Base-by-base conservation (phyloP, 208 protist genomes). In the Zelonia costaricensis region DNA sequence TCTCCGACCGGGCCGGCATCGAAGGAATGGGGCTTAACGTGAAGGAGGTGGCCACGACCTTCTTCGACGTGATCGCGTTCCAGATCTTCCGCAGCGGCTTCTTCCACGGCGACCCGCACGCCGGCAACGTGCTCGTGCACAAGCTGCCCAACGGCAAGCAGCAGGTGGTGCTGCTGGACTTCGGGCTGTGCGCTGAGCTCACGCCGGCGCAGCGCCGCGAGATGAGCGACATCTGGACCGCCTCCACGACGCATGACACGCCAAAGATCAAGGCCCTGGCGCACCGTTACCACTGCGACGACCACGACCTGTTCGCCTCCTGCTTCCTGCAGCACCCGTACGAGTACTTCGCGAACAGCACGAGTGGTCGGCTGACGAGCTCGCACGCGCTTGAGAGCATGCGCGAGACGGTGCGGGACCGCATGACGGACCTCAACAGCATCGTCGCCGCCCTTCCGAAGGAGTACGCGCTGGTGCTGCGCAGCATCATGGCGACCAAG, bases 41-140 rank as follows among this genome's bases (percentile, higher is more conserved):
- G 23, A 31, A 44, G 38, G 57, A 87, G 39, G 90, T 94, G 0
- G 80, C 88, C 0, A 67, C 80, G 13, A 64, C 68, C 31, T 84
- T 98, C 25, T 87, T 91, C 31, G 91, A 97, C 12, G 84, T 87
- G 6, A 93, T 98, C 20, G 72, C 89, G n/a, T 92, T 97, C 57
- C 86, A 97, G 58, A 94, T 98, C 15, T 99, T 98, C 68, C 47
- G 81, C 10, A 82, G 86, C 18, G 97, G 96, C 31, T 98, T 97
- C 75, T 83, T 98, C 20, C 97, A 99, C 68, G 92, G 78, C 27
- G 94, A 98, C 66, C 89, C 89, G 15, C 96, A 98, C 62, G 94
- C 94, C 4, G 95, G 95, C 36, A 98, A 98, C 69, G 68, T 98
- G 40, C 74, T 98, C n/a, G 88, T 98, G 39, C 85, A 86, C 25